Evolutionary conservation across 768 basidiomycete genomes (phyloP).

Genomic region (Pisolithus sp.): DNA sequence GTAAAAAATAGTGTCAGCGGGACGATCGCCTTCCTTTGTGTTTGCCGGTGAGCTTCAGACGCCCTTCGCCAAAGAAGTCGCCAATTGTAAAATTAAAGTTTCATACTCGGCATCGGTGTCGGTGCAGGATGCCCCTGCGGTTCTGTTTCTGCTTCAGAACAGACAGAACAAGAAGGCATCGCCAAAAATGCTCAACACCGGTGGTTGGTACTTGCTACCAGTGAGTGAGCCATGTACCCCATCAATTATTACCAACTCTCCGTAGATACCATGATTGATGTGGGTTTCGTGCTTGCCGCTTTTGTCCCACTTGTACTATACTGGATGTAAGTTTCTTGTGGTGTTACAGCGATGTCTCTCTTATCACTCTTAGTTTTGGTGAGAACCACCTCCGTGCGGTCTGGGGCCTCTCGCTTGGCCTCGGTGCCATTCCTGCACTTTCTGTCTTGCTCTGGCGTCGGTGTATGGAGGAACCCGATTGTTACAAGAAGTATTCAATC

Average conservation of each 20-base stretch:
- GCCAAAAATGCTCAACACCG: conserved; percentile 75
- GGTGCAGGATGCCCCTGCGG: conserved; percentile 91
- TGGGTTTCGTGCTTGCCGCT: conserved; percentile 71
- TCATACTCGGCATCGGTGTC: conserved; percentile 83
- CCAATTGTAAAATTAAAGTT: conserved; percentile 38
- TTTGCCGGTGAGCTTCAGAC: conserved; percentile 55
- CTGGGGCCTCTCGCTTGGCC: conserved; percentile 81
- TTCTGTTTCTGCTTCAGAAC: conserved; percentile 82
- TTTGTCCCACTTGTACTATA: conserved; percentile 82
- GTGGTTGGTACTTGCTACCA: conserved; percentile 86
- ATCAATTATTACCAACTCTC: background rate
- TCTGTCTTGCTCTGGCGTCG: conserved; percentile 40
- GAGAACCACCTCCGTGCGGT: conserved; percentile 74
- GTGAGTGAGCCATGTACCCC: no score
- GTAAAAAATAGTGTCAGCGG: conserved; percentile 66
- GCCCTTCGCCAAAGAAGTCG: background rate
- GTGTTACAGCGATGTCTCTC: conserved; percentile 1
- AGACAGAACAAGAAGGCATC: conserved; percentile 79
- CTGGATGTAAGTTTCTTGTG: conserved; percentile 59
- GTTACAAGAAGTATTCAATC: no score
- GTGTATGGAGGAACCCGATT: no score
- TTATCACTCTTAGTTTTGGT: conserved; percentile 49
- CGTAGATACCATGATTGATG: conserved; percentile 77
- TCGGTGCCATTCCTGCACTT: conserved; percentile 75
- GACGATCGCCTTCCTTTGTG: conserved; percentile 69